phyloP scores from a whole-genome alignment of 2,329 filamentous ascomycete species.

The Colletotrichum endophyticum region DNA sequence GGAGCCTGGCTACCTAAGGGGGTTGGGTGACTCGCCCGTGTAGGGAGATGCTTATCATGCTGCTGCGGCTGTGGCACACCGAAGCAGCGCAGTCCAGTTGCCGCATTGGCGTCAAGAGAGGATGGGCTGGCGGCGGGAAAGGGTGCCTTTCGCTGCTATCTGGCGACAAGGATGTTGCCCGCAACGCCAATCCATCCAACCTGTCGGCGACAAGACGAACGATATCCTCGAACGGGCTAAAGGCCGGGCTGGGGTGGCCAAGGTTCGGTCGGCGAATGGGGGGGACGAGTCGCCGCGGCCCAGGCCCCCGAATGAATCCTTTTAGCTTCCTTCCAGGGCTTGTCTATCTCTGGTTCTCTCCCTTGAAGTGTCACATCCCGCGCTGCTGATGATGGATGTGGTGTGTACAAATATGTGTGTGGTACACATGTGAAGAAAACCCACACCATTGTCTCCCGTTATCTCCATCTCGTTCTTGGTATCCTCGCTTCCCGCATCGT shows the following conservation, averaged over 20 bases:
- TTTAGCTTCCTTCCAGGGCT: neutral
- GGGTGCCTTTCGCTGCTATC: conserved; percentile 6
- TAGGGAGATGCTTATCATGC: conserved; percentile 20
- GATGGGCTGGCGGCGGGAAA: neutral
- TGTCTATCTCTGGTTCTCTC: neutral
- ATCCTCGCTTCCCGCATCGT: neutral
- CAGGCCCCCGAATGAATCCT: neutral
- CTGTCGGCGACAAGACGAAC: conserved; percentile 1
- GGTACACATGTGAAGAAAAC: neutral
- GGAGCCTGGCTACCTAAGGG: neutral
- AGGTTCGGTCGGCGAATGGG: conserved; percentile 4
- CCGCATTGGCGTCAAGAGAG: conserved; percentile 18
- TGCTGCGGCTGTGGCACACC: neutral
- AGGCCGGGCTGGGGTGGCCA: neutral
- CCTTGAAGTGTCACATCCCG: neutral
- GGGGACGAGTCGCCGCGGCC: neutral
- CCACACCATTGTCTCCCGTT: neutral
- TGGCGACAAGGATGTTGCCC: conserved; percentile 15
- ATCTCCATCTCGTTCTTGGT: neutral
- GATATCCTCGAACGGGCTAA: neutral
- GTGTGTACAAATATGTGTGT: neutral
- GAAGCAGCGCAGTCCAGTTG: neutral
- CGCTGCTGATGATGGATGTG: neutral
- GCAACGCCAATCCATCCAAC: neutral
- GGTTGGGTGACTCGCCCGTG: conserved; percentile 5